Base-by-base conservation (phyloP, 306 rosid genomes). In the Luffa acutangula region DNA sequence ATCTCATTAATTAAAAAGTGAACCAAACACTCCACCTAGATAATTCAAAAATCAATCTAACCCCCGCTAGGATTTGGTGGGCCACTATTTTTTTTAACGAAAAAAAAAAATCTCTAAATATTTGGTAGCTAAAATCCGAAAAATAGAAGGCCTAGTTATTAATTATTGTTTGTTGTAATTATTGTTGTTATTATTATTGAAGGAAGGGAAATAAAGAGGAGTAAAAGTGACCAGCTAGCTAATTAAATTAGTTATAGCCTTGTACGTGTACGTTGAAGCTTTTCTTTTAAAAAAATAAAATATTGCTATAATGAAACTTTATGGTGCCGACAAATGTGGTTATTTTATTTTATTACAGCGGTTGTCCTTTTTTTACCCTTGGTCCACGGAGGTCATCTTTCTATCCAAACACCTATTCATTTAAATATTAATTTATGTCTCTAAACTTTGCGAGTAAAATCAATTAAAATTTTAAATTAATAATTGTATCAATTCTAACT, bases 301-400 rank as follows among this genome's bases (percentile, higher is more conserved):
- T 25, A 25, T 25, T 25, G 12, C 11, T n/a, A n/a, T 5, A 33
- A 14, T 5, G 11, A 64, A 64, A 64, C 45, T 64, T 64, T 64
- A 64, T 64, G 70, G 45, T 64, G 70, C 70, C 70, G 70, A 64
- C 70, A 64, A 64, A 64, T 36, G 11, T 64, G 70, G 70, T 34
- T 14, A 13, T 64, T 14, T 14, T 64, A 64, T 64, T 64, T 63
- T 63, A 34, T 60, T 46, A 46, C 52, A 9, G 14, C 52, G 48
- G 8, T 4, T 43, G 41, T 37, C 41, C n/a, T 6, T 42, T 8
- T 8, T 7, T 42, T 42, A 7, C 9, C 46, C 46, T 6, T 39
- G 4, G 9, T 14, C 10, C 10, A 9, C n/a, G 9, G 9, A 42
- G n/a, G n/a, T n/a, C n/a, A n/a, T n/a, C n/a, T n/a, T n/a, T n/a